Evolutionary conservation across 495 filamentous ascomycete species (phyloP), one percentile per base, ranked within the genome.

Genomic region (Thermochaetoides thermophila): DNA sequence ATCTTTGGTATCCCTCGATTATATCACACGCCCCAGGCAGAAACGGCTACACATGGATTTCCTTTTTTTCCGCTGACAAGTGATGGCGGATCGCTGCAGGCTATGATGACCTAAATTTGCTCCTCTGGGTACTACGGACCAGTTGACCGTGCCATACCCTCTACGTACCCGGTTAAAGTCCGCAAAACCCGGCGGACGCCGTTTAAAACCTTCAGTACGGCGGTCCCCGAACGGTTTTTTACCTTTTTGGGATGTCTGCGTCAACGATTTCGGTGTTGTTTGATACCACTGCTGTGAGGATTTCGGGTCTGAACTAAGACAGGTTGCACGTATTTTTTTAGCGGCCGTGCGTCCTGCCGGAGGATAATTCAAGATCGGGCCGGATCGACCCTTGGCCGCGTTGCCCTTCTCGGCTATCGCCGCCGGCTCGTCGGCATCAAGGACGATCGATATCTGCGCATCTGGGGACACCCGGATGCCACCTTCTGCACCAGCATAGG

Each of bases 11-110:
- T 32, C n/a, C n/a, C n/a, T n/a, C n/a, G n/a, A n/a, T 50, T 46
- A 43, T 48, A 45, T 34, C 38, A 46, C 19, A 17, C 24, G n/a
- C 5, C 34, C 43, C 36, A 44, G 43, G 46, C 48, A 49, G 45
- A 52, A 49, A 38, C 26, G 41, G 41, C 26, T 52, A 34, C 41
- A 47, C 49, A 40, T 39, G 41, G 35, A 33, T 18, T 25, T 22
- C 29, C 30, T 34, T 7, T 25, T 52, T 42, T 48, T 50, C n/a
- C n/a, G n/a, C n/a, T n/a, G n/a, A n/a, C n/a, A n/a, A n/a, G n/a
- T n/a, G n/a, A n/a, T n/a, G n/a, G n/a, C n/a, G n/a, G n/a, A n/a
- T n/a, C n/a, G n/a, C n/a, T n/a, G n/a, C n/a, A n/a, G n/a, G n/a
- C n/a, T n/a, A n/a, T n/a, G n/a, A n/a, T n/a, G n/a, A n/a, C n/a